phyloP scores from a whole-genome alignment of 345 rosid genomes.

The Diplotaxis tenuifolia region DNA sequence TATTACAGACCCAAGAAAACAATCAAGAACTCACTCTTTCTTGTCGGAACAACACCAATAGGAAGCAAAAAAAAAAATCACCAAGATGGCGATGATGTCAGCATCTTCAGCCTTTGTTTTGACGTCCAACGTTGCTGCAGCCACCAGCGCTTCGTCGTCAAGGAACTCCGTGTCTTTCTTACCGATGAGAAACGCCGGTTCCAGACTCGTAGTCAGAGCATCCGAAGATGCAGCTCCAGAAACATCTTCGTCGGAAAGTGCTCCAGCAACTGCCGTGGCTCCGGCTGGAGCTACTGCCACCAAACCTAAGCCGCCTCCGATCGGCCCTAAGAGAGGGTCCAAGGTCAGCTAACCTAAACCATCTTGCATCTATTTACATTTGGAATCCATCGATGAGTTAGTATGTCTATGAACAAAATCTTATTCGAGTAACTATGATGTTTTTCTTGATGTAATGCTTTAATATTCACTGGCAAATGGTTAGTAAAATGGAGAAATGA shows the following conservation, averaged over 20 bases:
- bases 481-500: background rate
- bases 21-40: slow-evolving; percentile 14
- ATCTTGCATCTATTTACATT: background rate
- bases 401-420: too few relatives aligned
- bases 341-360: slow-evolving; percentile 50
- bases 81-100: slow-evolving; percentile 53
- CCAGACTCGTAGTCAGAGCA: slow-evolving; percentile 65
- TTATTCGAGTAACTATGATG: background rate
- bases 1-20: slow-evolving; percentile 12
- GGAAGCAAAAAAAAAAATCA: background rate
- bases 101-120: slow-evolving; percentile 62
- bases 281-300: slow-evolving; percentile 43
- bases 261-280: slow-evolving; percentile 41
- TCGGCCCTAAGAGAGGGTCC: slow-evolving; percentile 93
- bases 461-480: background rate
- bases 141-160: slow-evolving; percentile 41
- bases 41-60: slow-evolving; percentile 6
- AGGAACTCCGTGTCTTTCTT: slow-evolving; percentile 50
- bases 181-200: slow-evolving; percentile 33
- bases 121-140: slow-evolving; percentile 44
- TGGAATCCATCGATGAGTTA: background rate
- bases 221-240: slow-evolving; percentile 55
- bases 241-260: slow-evolving; percentile 37
- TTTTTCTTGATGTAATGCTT: background rate
- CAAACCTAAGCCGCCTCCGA: slow-evolving; percentile 75